phyloP scores from a whole-genome alignment of 2,329 filamentous ascomycete species.

The Trichophyton rubrum region DNA sequence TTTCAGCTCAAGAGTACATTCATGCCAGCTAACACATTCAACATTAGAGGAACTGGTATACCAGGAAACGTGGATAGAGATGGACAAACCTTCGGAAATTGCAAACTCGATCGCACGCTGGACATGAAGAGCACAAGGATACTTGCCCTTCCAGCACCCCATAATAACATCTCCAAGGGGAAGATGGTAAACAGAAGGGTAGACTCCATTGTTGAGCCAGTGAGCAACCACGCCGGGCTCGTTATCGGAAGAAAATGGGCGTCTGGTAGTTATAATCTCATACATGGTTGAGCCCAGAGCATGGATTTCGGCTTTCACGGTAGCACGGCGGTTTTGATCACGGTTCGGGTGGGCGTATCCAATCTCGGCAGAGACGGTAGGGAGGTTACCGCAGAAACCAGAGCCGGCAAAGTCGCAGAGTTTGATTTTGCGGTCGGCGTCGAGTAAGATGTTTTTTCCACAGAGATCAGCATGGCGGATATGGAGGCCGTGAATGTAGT shows the following conservation, averaged over 20 bases:
- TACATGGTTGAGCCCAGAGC: conserved; percentile 9
- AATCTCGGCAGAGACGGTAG: background rate
- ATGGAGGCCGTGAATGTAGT: conserved; percentile 3
- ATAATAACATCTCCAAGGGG: conserved; percentile 7
- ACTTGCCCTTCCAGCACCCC: conserved; percentile 8
- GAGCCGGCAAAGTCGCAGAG: conserved; percentile 11
- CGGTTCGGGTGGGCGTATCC: conserved; percentile 4
- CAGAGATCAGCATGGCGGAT: conserved; percentile 7
- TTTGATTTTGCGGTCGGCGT: conserved; percentile 5
- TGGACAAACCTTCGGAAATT: background rate
- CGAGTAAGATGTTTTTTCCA: conserved; percentile 6
- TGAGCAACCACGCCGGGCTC: background rate
- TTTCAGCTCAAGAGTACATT: background rate
- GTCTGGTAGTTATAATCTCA: conserved; percentile 8
- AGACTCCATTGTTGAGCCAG: background rate
- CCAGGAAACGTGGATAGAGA: background rate
- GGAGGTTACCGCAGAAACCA: background rate
- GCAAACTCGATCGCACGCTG: background rate
- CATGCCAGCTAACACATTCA: background rate
- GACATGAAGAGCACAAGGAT: background rate
- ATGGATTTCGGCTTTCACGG: conserved; percentile 5
- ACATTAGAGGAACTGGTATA: background rate
- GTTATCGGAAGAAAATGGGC: background rate
- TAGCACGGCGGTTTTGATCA: background rate
- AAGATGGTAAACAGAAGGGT: conserved; percentile 5